Base-by-base conservation (phyloP, 1,284 basidiomycete genomes). In the Lentinula novae-zelandiae region DNA sequence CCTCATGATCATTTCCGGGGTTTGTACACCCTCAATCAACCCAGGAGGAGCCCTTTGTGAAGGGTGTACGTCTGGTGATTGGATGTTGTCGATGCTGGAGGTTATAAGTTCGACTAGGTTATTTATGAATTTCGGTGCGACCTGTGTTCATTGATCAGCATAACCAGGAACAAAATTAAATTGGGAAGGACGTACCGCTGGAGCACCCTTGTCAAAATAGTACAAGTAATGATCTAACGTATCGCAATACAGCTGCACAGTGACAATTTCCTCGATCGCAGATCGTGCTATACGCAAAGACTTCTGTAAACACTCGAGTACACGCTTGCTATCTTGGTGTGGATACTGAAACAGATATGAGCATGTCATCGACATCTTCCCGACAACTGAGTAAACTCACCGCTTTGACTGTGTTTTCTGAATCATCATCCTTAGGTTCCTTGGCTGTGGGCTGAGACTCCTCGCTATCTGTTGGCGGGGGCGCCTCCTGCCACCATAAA, bases 261-360 rank as follows among this genome's bases (percentile, higher is more conserved):
- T 96, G 44, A 96, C 92, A 65, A 98, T 91, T 69, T 96, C 94
- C 73, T 97, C 95, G 61, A 94, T 95, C 36, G 93, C 92, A 2
- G 92, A 93, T 68, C 93, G 94, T 2, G 95, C 95, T 67, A 96
- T 97, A 3, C 95, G 86, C 27, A 97, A 78, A 5, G 93, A 91
- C 73, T 97, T 97, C 72, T 97, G 95, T 39, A 98, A 79, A 68
- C 95, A 98, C 73, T 98, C 95, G 36, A 98, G 79, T 0, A 97
- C 95, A 42, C 95, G 92, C 70, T 96, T 96, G 75, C 93, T 95
- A 71, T 97, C 95, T 67, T 93, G 89, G 70, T 91, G 92, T 33
- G 93, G 92, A 66, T 89, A 86, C 92, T 95, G 46, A 62, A 36
- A 57, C 27, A 46, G 40, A 53, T 46, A 38, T 51, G 9, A 63